A percentile compares a stretch with the other conserved stretches of the same genome.
Evolutionary conservation across 495 filamentous ascomycete species (phyloP).

Genomic region (Aspergillus indologenus): DNA sequence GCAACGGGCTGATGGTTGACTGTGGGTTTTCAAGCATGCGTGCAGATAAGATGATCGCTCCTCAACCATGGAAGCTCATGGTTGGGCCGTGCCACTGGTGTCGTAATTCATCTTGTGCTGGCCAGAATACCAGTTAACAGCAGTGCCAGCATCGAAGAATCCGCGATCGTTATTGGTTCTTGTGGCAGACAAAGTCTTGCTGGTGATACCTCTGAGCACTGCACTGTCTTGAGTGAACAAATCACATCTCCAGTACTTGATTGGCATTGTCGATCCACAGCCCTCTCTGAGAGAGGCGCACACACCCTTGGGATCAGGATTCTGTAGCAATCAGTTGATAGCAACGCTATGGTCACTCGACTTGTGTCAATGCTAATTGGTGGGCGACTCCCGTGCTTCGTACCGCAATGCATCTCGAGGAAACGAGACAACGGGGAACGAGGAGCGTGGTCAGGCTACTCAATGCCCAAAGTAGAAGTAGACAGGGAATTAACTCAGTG

Average conservation of each 20-base stretch:
- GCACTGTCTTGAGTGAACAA: not conserved
- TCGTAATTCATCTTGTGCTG: not conserved
- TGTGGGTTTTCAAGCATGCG: not conserved
- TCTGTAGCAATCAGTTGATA: not conserved
- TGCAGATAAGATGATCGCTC: not conserved
- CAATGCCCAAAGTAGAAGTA: not conserved
- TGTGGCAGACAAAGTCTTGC: not conserved
- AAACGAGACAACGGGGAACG: not conserved
- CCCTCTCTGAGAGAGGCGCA: not conserved
- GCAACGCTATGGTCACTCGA: not conserved
- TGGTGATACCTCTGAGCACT: not conserved
- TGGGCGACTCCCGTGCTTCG: not conserved
- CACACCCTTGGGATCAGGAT: not conserved
- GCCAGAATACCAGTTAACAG: not conserved
- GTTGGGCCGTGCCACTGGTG: not conserved
- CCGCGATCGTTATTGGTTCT: not conserved
- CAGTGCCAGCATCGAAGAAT: not conserved
- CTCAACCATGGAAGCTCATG: not conserved
- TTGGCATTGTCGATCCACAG: not conserved
- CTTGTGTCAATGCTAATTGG: not conserved
- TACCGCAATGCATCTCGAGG: not conserved
- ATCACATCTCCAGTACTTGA: not conserved
- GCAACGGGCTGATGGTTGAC: not conserved
- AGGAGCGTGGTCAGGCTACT: not conserved
- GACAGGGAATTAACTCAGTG: not conserved